Conservation (phyloP, 2,329 filamentous ascomycete genomes). For the Neoarthrinium moseri region DNA sequence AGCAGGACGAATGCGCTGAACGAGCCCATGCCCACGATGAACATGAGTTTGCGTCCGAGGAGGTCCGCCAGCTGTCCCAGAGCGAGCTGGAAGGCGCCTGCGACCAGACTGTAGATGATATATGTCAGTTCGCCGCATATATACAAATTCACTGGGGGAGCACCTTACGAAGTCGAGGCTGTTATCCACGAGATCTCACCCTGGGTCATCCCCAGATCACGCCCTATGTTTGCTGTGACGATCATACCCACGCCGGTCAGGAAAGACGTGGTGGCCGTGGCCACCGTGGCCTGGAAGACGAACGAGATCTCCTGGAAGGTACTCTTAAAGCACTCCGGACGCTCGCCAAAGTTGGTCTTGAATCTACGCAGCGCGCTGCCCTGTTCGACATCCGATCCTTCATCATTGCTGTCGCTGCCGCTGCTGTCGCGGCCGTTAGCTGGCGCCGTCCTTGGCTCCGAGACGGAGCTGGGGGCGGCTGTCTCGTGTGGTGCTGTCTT, state of each 20-base stretch:
- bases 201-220: conserved; percentile 60
- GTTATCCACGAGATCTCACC: conserved; percentile 68
- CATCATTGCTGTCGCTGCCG: not conserved
- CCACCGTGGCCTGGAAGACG: conserved; percentile 65
- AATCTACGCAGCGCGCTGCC: not conserved
- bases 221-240: conserved; percentile 59
- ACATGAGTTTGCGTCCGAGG: conserved; percentile 61
- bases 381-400: not conserved
- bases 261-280: conserved; percentile 62
- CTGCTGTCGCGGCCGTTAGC: not conserved
- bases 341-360: conserved; percentile 16
- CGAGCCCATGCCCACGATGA: conserved; percentile 57
- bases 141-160: not conserved
- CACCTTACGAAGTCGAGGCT: conserved; percentile 54
- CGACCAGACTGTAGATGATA: conserved; percentile 45
- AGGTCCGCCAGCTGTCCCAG: conserved; percentile 66
- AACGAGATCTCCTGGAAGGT: conserved; percentile 64
- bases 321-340: conserved; percentile 60
- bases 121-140: not conserved
- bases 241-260: conserved; percentile 59
- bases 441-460: too few species aligned
- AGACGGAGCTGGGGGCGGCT: too few species aligned
- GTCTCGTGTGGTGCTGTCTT: too few species aligned
- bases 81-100: conserved; percentile 64
- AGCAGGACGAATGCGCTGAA: conserved; percentile 57